Base-by-base conservation (phyloP, 176 grass and related monocot species). In the Thalia dealbata region DNA sequence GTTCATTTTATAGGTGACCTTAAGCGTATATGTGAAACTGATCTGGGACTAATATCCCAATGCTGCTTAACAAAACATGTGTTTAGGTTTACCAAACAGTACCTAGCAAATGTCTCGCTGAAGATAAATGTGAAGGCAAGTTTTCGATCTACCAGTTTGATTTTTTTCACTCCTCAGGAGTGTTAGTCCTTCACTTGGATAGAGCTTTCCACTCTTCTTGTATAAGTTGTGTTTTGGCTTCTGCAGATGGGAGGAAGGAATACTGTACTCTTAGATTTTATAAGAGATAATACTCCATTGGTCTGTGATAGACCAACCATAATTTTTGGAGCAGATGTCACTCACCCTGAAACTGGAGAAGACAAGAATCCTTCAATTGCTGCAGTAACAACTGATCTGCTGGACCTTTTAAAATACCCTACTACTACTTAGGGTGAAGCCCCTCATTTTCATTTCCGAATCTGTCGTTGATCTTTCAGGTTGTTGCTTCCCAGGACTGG, bases 101-200 rank as follows among this genome's bases (percentile, higher is more conserved):
- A 99, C 69, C 79, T 99, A 64, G 95, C 95, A 70, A 99, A 99
- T 85, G 95, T 99, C 61, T 99, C 95, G 0, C 90, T 99, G 51
- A 99, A 99, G 83, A 99, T 99, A 48, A 99, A 99, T 87, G 95
- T 99, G 66, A 99, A 99, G 95, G 95, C 95, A 91, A 38, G 32
- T 38, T 38, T 38, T 38, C 32, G 32, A 38, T 4, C 32, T 38
- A 38, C 32, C 4, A 38, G 32, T 38, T 38, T 38, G 32, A 38
- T 38, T 38, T 38, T 38, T 38, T 38, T 38, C 32, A 1, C 32
- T 38, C 4, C 32, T 38, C 32, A 4, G 32, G 1, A 38, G 32
- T 2, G 32, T 4, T 38, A 38, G 32, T 38, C 32, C 4, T 4
- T 25, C 26, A 62, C 66, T 14, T 50, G 32, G 32, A 38, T 38